Base-by-base conservation (phyloP, 2,329 filamentous ascomycete species). In the Dactylellina drechsleri region DNA sequence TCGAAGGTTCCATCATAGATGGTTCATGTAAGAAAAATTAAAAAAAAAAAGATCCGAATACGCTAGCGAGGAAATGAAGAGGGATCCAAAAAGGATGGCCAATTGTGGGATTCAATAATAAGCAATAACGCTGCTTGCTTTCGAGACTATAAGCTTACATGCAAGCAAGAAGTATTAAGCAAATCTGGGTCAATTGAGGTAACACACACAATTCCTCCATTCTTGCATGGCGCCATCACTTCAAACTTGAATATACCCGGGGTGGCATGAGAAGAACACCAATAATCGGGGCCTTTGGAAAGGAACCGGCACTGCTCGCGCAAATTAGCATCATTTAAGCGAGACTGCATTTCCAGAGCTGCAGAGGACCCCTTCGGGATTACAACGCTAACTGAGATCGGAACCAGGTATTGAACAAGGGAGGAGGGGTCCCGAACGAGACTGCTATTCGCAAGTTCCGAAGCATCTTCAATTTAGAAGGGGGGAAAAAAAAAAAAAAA, bases 211-310 rank as follows among this genome's bases (percentile, higher is more conserved):
- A 61, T 61, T 28, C 50, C 61, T 67, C 50, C 70, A 49, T 61
- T 72, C 10, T 16, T 66, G 68, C 70, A 67, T 74, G 70, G 70
- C 70, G 70, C 70, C 61, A 74, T 74, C 64, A 66, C 57, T 28
- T 43, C 23, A 40, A 23, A 41, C 59, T 36, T 47, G 49, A 62
- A 70, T 70, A 62, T 70, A 57, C 56, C 66, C 57, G 57, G 66
- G 66, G 41, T 56, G 66, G 56, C 36, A 54, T 54, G 61, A 47
- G 43, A 65, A 73, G 31, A 36, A 5, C 6, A 36, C 31, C 31
- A 36, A 36, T 36, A 36, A 36, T 72, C 60, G 67, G 67, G 59
- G 57, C 43, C 15, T 36, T 52, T 20, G 28, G 28, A 28, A 26
- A 12, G 26, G 3, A 36, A 20, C n/a, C 36, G 58, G 52, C 16